A percentile compares a stretch with the other conserved stretches of the same genome.
phyloP scores from a whole-genome alignment of 2,329 filamentous ascomycete genomes.

The Aspergillus piperis region DNA sequence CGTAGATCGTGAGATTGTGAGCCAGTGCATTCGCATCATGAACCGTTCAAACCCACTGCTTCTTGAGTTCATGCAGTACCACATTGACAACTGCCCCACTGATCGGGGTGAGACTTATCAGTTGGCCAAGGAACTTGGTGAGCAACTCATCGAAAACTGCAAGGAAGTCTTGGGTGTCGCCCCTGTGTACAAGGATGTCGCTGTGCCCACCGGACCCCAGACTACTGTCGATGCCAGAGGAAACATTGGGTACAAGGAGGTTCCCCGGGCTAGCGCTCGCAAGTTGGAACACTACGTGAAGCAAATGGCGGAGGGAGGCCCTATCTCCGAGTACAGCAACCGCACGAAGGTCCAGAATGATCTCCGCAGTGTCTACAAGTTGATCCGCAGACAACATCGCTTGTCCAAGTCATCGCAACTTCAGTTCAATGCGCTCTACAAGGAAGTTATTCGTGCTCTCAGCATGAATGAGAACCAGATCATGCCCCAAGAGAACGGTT shows the following conservation, averaged over 20 bases:
- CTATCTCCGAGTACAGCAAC: conserved; percentile 98
- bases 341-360: conserved; percentile 97
- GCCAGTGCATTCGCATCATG: conserved; percentile 98
- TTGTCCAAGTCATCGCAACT: conserved; percentile 94
- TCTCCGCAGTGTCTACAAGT: conserved; percentile 90
- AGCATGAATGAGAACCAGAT: conserved; percentile 99
- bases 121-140: conserved; percentile 91
- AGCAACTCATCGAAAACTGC: conserved; percentile 96
- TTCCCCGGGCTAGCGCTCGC: conserved; percentile 81
- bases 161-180: conserved; percentile 81
- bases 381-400: conserved; percentile 98
- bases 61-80: conserved; percentile 99
- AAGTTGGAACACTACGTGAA: conserved; percentile 98
- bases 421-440: conserved; percentile 93
- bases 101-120: conserved; percentile 97
- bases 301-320: conserved; percentile 97
- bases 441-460: conserved; percentile 88
- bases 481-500: conserved; percentile 78
- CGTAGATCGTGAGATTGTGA: conserved; percentile 96
- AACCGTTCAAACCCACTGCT: conserved; percentile 95
- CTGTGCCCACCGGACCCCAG: conserved; percentile 84
- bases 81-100: conserved; percentile 97
- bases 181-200: conserved; percentile 95
- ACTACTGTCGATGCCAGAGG: conserved; percentile 91
- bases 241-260: conserved; percentile 89